Conservation (phyloP, 495 filamentous ascomycete species). For the Penicillium ochrochloron region DNA sequence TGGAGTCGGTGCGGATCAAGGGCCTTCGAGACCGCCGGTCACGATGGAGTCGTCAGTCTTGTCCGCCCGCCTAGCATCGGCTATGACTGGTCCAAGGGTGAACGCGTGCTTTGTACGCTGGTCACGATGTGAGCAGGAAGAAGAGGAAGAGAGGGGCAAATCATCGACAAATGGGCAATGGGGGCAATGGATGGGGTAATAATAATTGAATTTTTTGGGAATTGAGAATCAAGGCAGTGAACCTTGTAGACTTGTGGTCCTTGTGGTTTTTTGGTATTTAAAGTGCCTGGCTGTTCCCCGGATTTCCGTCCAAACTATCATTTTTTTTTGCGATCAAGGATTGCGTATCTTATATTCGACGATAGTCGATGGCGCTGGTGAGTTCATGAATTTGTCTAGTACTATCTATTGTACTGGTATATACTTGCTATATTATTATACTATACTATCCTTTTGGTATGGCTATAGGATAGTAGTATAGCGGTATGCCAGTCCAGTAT, state of each 20-base stretch:
- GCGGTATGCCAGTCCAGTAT: not conserved
- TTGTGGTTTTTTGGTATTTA: constrained; percentile 17
- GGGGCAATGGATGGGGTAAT: constrained; percentile 15
- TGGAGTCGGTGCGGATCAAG: constrained; percentile 25
- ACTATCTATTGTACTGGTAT: not conserved
- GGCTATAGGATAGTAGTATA: not conserved
- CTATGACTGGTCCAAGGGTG: constrained; percentile 25
- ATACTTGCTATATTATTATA: not conserved
- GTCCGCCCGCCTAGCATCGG: constrained; percentile 29
- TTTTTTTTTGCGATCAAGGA: constrained; percentile 11
- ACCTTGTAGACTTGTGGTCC: not conserved
- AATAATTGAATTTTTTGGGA: constrained; percentile 5
- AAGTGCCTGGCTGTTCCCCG: constrained; percentile 26
- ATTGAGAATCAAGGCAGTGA: constrained; percentile 10
- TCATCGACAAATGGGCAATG: not conserved
- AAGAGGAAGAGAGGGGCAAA: not conserved
- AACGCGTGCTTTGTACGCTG: not conserved
- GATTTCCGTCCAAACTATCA: constrained; percentile 21
- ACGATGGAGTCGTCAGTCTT: constrained; percentile 16
- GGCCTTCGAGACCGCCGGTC: constrained; percentile 30
- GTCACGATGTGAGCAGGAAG: constrained; percentile 4
- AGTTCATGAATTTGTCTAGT: constrained; percentile 15
- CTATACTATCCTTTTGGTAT: not conserved
- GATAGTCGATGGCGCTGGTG: constrained; percentile 20
- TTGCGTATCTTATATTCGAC: constrained; percentile 12